Evolutionary conservation across 2,329 filamentous ascomycete genomes (phyloP).

Genomic region (Penicillium sp.): DNA sequence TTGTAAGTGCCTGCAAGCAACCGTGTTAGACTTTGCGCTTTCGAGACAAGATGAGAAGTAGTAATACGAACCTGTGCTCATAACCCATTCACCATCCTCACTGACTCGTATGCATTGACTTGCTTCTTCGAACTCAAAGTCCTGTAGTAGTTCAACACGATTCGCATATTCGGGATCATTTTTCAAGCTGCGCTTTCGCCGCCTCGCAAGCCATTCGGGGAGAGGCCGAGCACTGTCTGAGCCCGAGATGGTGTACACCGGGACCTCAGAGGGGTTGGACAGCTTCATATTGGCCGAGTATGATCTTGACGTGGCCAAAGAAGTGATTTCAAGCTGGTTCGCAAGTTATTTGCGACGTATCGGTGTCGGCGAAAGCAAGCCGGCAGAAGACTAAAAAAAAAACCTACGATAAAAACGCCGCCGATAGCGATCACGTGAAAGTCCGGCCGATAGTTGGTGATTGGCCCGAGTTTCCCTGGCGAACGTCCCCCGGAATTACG

Average conservation of each 20-base stretch:
- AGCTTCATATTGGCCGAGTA: conserved; percentile 44
- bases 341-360: conserved; percentile 8
- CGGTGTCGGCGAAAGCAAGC: conserved; percentile 1
- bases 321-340: conserved; percentile 7
- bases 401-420: conserved; percentile 22
- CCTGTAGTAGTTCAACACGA: conserved; percentile 89
- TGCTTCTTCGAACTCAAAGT: conserved; percentile 97
- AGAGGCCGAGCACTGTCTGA: conserved; percentile 81
- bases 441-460: conserved; percentile 18
- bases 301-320: conserved; percentile 24
- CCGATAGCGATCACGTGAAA: conserved; percentile 36
- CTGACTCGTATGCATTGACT: conserved; percentile 85
- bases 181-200: conserved; percentile 86
- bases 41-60: not conserved
- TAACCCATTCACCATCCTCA: conserved; percentile 95
- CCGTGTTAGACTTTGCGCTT: conserved; percentile 15
- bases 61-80: conserved; percentile 70
- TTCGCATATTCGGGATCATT: conserved; percentile 89
- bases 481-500: conserved; percentile 34
- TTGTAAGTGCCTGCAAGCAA: conserved; percentile 57
- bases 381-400: conserved; percentile 25
- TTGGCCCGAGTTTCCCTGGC: conserved; percentile 32
- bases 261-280: conserved; percentile 69
- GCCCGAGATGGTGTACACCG: conserved; percentile 92
- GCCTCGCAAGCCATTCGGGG: conserved; percentile 90